phyloP scores from a whole-genome alignment of 2,329 filamentous ascomycete genomes.

The Cryphonectria radicalis region DNA sequence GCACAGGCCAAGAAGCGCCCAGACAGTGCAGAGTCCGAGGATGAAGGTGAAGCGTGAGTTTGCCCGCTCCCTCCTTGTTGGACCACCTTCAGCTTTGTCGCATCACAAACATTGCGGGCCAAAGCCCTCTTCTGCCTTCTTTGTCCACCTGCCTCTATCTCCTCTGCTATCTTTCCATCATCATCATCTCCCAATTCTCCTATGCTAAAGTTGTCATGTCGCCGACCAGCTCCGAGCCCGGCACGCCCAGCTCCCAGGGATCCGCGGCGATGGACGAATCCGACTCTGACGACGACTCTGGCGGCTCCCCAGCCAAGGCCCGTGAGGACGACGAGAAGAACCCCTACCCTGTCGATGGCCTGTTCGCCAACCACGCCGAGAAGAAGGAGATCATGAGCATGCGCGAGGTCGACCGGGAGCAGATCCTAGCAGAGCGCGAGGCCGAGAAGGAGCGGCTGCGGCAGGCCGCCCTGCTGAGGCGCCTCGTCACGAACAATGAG shows the following conservation, averaged over 20 bases:
- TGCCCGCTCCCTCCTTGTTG: slow-evolving; percentile 26
- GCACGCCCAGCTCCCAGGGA: slow-evolving; percentile 70
- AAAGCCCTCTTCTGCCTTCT: background rate
- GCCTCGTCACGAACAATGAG: slow-evolving; percentile 71
- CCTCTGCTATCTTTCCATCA: too few relatives aligned
- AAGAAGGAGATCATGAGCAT: slow-evolving; percentile 81
- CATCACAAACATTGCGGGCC: background rate
- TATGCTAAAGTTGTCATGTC: slow-evolving; percentile 26
- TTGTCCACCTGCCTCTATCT: background rate
- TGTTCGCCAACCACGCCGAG: slow-evolving; percentile 75
- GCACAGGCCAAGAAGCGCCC: slow-evolving; percentile 53
- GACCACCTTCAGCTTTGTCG: slow-evolving; percentile 15
- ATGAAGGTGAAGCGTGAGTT: slow-evolving; percentile 84
- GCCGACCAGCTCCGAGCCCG: slow-evolving; percentile 25
- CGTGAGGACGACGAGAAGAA: slow-evolving; percentile 60
- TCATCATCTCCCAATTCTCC: background rate
- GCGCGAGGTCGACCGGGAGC: slow-evolving; percentile 89
- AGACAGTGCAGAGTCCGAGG: slow-evolving; percentile 65
- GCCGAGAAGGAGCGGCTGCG: slow-evolving; percentile 80
- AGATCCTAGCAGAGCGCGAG: slow-evolving; percentile 79
- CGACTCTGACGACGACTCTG: slow-evolving; percentile 68
- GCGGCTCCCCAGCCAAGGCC: slow-evolving; percentile 53
- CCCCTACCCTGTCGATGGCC: slow-evolving; percentile 85
- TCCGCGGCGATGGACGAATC: slow-evolving; percentile 92
- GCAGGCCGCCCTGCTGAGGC: slow-evolving; percentile 81